Evolutionary conservation across 140 eudicot genomes (phyloP).

Genomic region (Stevia rebaudiana): DNA sequence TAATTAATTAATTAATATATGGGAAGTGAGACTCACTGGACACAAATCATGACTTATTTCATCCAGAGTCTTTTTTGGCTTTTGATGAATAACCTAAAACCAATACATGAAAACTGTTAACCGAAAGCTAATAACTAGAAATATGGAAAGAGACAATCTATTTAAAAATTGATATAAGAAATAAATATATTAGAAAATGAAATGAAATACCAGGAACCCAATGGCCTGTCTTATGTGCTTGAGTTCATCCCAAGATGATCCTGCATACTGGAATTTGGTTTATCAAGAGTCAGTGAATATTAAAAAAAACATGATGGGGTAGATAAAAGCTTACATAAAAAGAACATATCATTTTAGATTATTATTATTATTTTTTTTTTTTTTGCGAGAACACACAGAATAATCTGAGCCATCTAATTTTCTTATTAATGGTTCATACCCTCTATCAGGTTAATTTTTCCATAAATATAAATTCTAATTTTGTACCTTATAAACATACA

Average conservation of each 20-base stretch:
- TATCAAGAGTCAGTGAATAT: conserved; percentile 16
- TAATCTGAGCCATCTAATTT: not conserved
- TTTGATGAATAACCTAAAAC: conserved; percentile 75
- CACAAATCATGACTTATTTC: conserved; percentile 93
- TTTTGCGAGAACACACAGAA: too few relatives aligned
- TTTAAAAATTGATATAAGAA: not conserved
- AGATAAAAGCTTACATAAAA: not conserved
- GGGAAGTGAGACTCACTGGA: conserved; percentile 53
- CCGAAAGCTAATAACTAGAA: not conserved
- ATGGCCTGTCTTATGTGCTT: conserved; percentile 94
- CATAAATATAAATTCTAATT: not conserved
- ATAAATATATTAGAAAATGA: not conserved
- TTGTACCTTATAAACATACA: not conserved
- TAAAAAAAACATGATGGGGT: not conserved
- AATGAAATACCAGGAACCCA: conserved; percentile 71
- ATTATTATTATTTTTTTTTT: too few relatives aligned
- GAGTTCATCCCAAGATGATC: conserved; percentile 92
- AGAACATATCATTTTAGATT: too few relatives aligned
- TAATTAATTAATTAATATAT: too few relatives aligned
- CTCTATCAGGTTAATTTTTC: too few relatives aligned
- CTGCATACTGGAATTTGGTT: conserved; percentile 63
- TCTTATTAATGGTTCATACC: not conserved
- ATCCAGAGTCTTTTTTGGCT: conserved; percentile 80
- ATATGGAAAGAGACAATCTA: not conserved
- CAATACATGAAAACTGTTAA: conserved; percentile 8